Conservation (phyloP, 2,329 filamentous ascomycete species). For the Mycosphaerelloides madeirae region DNA sequence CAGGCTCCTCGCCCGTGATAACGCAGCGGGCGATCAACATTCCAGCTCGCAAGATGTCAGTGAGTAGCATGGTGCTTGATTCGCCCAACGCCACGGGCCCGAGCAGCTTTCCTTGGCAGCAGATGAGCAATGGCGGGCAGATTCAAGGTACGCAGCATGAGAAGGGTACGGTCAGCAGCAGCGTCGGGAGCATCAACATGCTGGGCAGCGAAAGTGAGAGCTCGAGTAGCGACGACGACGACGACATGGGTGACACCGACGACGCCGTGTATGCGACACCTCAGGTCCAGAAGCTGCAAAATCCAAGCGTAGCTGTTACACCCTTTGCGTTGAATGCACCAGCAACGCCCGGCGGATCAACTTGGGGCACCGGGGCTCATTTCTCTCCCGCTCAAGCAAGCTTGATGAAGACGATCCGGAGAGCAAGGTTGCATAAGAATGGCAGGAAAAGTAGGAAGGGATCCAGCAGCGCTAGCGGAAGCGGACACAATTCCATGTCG, state of each 20-base stretch:
- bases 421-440: constrained; percentile 52
- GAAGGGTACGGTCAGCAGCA: constrained; percentile 69
- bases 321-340: constrained; percentile 33
- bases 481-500: constrained; percentile 63
- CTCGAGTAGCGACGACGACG: constrained; percentile 56
- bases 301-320: constrained; percentile 40
- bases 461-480: constrained; percentile 60
- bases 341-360: constrained; percentile 44
- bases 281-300: constrained; percentile 60
- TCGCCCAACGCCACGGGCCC: constrained; percentile 53
- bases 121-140: constrained; percentile 13
- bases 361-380: constrained; percentile 24
- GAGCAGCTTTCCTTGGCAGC: constrained; percentile 17
- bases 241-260: constrained; percentile 46
- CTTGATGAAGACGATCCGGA: constrained; percentile 77
- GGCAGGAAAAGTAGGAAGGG: constrained; percentile 55
- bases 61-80: constrained; percentile 48
- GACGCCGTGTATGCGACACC: constrained; percentile 81
- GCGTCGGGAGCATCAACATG: constrained; percentile 74
- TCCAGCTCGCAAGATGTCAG: constrained; percentile 44
- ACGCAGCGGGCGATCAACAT: constrained; percentile 62
- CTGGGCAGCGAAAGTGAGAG: constrained; percentile 75
- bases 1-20: constrained; percentile 84
- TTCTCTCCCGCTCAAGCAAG: constrained; percentile 30
- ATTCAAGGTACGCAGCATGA: constrained; percentile 46